These are phyloP conservation scores for Cryptosporidium sp. DNA, from an alignment of 169 alveolate genomes.

Conservation along the genomic window DNA sequence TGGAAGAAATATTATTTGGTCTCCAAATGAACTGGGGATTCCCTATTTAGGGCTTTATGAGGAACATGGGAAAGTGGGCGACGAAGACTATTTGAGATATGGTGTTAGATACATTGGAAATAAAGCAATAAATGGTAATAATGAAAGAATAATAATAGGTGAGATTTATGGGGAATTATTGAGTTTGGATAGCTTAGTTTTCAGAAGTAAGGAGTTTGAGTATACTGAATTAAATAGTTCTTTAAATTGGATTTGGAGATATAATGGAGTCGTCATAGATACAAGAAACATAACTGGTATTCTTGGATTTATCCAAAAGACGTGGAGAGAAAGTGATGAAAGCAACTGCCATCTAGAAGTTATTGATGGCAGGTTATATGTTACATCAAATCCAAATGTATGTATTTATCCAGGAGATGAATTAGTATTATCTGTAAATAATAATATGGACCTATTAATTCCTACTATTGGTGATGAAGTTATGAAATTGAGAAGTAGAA, in stretches of 20 bases:
- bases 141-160: conserved; percentile 58
- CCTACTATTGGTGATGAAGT: conserved; percentile 68
- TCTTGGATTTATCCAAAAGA: conserved; percentile 63
- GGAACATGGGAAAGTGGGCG: conserved; percentile 70
- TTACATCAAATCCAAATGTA: conserved; percentile 29
- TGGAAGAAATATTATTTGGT: conserved; percentile 58
- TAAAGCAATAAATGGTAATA: conserved; percentile 18
- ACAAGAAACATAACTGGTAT: conserved; percentile 66
- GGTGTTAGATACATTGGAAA: conserved; percentile 71
- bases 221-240: conserved; percentile 71
- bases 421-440: conserved; percentile 51
- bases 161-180: conserved; percentile 54
- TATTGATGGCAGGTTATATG: conserved; percentile 58
- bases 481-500: conserved; percentile 55
- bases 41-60: conserved; percentile 71
- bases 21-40: conserved; percentile 49
- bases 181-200: conserved; percentile 35
- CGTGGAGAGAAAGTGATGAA: conserved; percentile 73
- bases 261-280: conserved; percentile 48
- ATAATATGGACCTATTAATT: conserved; percentile 52
- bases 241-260: conserved; percentile 69
- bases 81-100: conserved; percentile 57
- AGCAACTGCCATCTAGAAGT: conserved; percentile 66
- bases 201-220: conserved; percentile 23
- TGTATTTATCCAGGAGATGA: conserved; percentile 72